Evolutionary conservation across 768 basidiomycete genomes (phyloP).

Genomic region (Coprinopsis strossmayeri): DNA sequence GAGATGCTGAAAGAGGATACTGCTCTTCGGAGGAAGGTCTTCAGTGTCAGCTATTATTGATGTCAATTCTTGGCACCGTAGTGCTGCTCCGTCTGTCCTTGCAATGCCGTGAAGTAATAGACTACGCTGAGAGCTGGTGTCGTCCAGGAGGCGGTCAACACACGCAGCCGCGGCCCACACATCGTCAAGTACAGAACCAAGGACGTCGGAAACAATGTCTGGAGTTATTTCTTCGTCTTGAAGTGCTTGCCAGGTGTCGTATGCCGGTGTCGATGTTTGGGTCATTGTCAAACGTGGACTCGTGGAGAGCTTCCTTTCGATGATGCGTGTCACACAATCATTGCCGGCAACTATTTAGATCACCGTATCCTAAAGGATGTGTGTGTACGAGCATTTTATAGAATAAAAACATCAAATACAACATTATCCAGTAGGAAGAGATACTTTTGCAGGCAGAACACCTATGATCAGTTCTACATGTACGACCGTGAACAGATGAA

Average conservation of each 20-base stretch:
- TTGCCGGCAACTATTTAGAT: constrained; percentile 1
- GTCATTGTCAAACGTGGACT: constrained; percentile 26
- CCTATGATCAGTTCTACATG: no score
- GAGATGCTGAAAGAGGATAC: constrained; percentile 48
- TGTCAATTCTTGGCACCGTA: constrained; percentile 36
- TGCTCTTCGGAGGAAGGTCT: constrained; percentile 6
- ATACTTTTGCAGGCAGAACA: no score
- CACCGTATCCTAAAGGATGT: no score
- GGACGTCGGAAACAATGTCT: constrained; percentile 37
- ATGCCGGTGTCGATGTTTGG: constrained; percentile 26
- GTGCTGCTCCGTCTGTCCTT: constrained; percentile 45
- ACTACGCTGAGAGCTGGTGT: constrained; percentile 44
- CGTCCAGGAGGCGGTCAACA: constrained; percentile 58
- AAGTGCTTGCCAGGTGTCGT: constrained; percentile 50
- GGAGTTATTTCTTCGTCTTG: constrained; percentile 52
- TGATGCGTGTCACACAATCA: constrained; percentile 10
- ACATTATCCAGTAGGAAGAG: no score
- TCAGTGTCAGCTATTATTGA: constrained; percentile 12
- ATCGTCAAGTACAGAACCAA: constrained; percentile 55
- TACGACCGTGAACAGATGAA: no score
- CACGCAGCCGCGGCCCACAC: constrained; percentile 76
- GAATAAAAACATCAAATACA: no score
- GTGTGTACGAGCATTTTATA: no score
- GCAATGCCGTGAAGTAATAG: constrained; percentile 60
- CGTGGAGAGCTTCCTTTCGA: constrained; percentile 8